These are phyloP conservation scores for Pleurotus giganteus DNA, from an alignment of 768 basidiomycete species.

Conservation along the genomic window DNA sequence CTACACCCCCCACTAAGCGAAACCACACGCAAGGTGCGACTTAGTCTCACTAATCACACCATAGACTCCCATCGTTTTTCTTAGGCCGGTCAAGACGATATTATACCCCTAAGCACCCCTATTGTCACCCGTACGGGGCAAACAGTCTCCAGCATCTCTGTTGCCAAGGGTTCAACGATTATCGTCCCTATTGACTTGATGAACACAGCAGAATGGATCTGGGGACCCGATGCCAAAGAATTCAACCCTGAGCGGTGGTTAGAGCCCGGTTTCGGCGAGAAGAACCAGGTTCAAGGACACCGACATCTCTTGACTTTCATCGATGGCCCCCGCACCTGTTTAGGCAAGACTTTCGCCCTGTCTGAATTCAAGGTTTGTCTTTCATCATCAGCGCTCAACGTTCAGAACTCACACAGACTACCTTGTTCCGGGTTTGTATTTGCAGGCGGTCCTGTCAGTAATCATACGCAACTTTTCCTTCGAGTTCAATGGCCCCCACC, in stretches of 20 bases:
- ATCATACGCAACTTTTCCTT: conserved; percentile 41
- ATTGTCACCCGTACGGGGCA: conserved; percentile 41
- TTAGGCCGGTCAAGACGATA: conserved; percentile 42
- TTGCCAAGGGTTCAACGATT: conserved; percentile 48
- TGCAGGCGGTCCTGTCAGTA: conserved; percentile 39
- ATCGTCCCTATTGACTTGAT: conserved; percentile 40
- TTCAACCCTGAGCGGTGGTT: conserved; percentile 72
- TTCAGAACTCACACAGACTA: not conserved
- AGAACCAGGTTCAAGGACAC: conserved; percentile 41
- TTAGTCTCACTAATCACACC: not conserved
- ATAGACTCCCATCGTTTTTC: not conserved
- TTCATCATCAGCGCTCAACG: not conserved
- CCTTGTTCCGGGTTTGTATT: not conserved
- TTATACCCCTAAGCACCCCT: conserved; percentile 55
- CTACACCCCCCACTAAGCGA: conserved; percentile 39
- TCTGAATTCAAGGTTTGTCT: conserved; percentile 38
- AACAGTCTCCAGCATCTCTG: conserved; percentile 33
- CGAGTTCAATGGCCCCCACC: conserved; percentile 33
- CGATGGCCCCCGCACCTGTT: conserved; percentile 49
- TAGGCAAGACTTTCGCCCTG: conserved; percentile 48
- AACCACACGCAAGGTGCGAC: conserved; percentile 35
- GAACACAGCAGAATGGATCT: conserved; percentile 51
- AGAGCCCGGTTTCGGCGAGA: conserved; percentile 5
- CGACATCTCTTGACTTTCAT: conserved; percentile 50
- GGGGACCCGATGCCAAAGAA: conserved; percentile 58